Evolutionary conservation across 2,329 filamentous ascomycete species (phyloP).

Genomic region (Keithomyces neogunnii): DNA sequence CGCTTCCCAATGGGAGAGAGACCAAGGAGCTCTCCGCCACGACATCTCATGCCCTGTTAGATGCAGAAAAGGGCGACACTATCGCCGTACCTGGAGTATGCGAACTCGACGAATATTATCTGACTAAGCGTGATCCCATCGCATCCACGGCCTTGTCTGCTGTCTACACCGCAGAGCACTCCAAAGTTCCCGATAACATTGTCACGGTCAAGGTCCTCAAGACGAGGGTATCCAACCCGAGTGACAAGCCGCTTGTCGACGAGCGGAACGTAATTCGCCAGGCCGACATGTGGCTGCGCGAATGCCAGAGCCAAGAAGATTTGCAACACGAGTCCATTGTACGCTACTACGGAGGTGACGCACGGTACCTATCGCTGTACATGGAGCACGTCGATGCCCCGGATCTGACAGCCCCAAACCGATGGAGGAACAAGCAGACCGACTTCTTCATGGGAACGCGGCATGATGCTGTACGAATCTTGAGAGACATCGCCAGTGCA

Average conservation of each 20-base stretch:
- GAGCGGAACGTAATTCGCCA: slow-evolving; percentile 50
- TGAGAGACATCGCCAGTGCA: slow-evolving; percentile 45
- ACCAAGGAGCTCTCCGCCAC: slow-evolving; percentile 37
- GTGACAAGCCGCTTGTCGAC: slow-evolving; percentile 37
- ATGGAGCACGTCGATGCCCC: slow-evolving; percentile 53
- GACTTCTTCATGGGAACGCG: slow-evolving; percentile 43
- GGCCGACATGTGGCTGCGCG: slow-evolving; percentile 51
- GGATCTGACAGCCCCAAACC: slow-evolving; percentile 39
- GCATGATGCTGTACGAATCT: slow-evolving; percentile 41
- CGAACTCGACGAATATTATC: slow-evolving; percentile 43
- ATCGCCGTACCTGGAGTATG: slow-evolving; percentile 39
- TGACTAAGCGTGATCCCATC: slow-evolving; percentile 49
- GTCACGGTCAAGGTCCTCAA: slow-evolving; percentile 55
- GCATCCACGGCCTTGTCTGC: slow-evolving; percentile 45
- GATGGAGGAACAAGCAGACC: slow-evolving; percentile 39
- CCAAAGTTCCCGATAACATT: slow-evolving; percentile 41
- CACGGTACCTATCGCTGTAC: slow-evolving; percentile 50
- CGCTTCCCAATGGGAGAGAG: slow-evolving; percentile 37
- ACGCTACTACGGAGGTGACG: slow-evolving; percentile 49
- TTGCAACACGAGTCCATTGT: slow-evolving; percentile 50
- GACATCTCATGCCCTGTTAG: slow-evolving; percentile 41
- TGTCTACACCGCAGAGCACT: slow-evolving; percentile 48
- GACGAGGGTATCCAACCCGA: slow-evolving; percentile 33
- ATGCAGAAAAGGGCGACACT: slow-evolving; percentile 40
- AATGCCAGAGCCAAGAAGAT: slow-evolving; percentile 46